Base-by-base conservation (phyloP, 2,329 filamentous ascomycete species). In the Colletotrichum liaoningense region DNA sequence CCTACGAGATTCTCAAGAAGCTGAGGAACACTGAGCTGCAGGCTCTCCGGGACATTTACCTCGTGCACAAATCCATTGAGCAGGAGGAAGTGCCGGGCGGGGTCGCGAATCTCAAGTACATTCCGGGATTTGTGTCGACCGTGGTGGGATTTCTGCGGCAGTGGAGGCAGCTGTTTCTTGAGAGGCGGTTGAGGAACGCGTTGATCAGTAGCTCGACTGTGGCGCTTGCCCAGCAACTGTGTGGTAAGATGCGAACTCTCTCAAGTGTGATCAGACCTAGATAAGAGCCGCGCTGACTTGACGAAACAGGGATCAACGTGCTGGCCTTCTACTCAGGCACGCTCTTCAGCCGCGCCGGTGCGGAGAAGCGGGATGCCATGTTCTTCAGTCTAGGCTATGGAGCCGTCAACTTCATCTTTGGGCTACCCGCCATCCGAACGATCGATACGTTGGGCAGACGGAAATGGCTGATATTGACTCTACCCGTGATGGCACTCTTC, bases 271-370 rank as follows among this genome's bases (percentile, higher is more conserved):
- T 11, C 6, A 49, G 42, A 9, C 9, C 19, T 22, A 49, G 42
- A 22, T 22, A 19, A 11, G 42, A 22, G 4, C 42, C 8, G 7
- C 8, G 42, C 42, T 49, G 8, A 49, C 42, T 4, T n/a, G 3
- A n/a, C 19, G 8, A 0, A 49, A 49, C 19, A 49, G 42, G 42
- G 5, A 79, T 83, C 68, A 86, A 85, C 22, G 79, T 86, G 0
- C 78, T 86, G 4, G 84, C 85, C 0, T 87, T 87, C 63, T 87
- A 87, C 74, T 86, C 84, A 0, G 78, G 78, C 42, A 79, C 73
- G 6, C 74, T 80, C 7, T 78, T 77, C 35, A 79, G 64, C 38
- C 57, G 75, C n/a, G 70, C 74, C n/a, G 76, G 78, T n/a, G 66
- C 58, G n/a, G 24, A 67, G 30, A 66, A 59, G 16, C 30, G 72